Evolutionary conservation across 495 filamentous ascomycete genomes (phyloP).

Genomic region (Pseudotulostoma volvatum): DNA sequence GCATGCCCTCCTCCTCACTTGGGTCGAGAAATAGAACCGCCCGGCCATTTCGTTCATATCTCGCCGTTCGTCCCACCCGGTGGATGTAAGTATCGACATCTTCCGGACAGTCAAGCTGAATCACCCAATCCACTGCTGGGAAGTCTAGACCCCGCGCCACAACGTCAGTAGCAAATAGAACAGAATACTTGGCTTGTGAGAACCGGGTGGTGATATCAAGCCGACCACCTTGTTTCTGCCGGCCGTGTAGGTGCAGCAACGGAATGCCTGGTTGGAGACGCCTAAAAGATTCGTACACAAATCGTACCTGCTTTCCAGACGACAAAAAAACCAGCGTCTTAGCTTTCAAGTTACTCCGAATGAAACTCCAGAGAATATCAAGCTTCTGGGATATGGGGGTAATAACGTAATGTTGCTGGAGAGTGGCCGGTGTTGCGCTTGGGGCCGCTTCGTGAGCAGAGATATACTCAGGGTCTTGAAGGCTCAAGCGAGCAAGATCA

Average conservation of each 20-base stretch:
- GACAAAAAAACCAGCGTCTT: slow-evolving; percentile 93
- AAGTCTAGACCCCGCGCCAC: slow-evolving; percentile 89
- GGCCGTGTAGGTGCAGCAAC: slow-evolving; percentile 85
- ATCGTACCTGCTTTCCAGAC: slow-evolving; percentile 89
- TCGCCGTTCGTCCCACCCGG: slow-evolving; percentile 82
- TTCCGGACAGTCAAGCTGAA: slow-evolving; percentile 88
- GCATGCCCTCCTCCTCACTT: slow-evolving; percentile 74
- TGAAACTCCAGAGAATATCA: slow-evolving; percentile 81
- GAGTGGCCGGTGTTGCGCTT: slow-evolving; percentile 63
- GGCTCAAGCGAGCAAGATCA: slow-evolving; percentile 73
- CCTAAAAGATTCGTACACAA: slow-evolving; percentile 83
- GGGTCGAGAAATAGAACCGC: slow-evolving; percentile 88
- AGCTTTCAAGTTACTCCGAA: slow-evolving; percentile 68
- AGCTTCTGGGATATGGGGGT: slow-evolving; percentile 75
- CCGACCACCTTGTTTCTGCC: slow-evolving; percentile 79
- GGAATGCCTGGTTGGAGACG: slow-evolving; percentile 91
- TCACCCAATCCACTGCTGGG: slow-evolving; percentile 93
- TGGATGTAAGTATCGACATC: slow-evolving; percentile 97
- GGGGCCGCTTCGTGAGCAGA: slow-evolving; percentile 74
- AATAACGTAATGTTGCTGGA: slow-evolving; percentile 84
- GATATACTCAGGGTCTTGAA: slow-evolving; percentile 87
- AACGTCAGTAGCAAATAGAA: slow-evolving; percentile 90
- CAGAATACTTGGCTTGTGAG: slow-evolving; percentile 56
- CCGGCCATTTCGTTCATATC: slow-evolving; percentile 75
- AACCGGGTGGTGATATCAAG: slow-evolving; percentile 76